Conservation (phyloP, 441 rosid genomes). For the Capsella rubella region DNA sequence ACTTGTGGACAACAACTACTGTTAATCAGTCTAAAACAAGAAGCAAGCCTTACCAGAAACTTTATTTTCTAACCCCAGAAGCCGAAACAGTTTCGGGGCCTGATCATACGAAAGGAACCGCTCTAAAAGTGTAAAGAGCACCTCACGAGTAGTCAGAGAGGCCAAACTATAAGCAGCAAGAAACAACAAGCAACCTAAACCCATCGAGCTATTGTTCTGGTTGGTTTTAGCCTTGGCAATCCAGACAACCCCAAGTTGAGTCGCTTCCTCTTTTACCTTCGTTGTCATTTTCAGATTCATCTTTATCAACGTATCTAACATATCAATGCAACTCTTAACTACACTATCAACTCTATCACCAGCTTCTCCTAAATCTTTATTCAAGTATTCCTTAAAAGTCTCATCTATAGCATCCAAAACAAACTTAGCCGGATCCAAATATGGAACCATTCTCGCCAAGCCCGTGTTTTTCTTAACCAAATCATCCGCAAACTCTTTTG, state of each 20-base stretch:
- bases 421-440: constrained; percentile 37
- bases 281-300: not conserved
- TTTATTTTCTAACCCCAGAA: constrained; percentile 28
- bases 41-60: constrained; percentile 37
- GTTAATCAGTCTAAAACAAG: constrained; percentile 8
- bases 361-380: constrained; percentile 10
- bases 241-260: constrained; percentile 34
- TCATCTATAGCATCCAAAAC: constrained; percentile 32
- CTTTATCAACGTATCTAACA: constrained; percentile 24
- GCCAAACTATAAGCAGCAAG: constrained; percentile 31
- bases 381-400: constrained; percentile 11
- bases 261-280: constrained; percentile 30
- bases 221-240: constrained; percentile 16
- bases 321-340: constrained; percentile 26
- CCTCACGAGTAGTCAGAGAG: constrained; percentile 23
- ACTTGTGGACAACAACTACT: not conserved
- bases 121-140: constrained; percentile 17
- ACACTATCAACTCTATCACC: constrained; percentile 24
- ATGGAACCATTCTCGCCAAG: constrained; percentile 13
- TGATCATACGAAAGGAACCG: constrained; percentile 31
- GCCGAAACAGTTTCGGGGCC: constrained; percentile 37
- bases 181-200: constrained; percentile 39
- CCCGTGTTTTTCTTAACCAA: constrained; percentile 29
- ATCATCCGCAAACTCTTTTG: constrained; percentile 3
- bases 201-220: not conserved